phyloP scores from a whole-genome alignment of 805 yeast species.

The Metschnikowia arizonensis region DNA sequence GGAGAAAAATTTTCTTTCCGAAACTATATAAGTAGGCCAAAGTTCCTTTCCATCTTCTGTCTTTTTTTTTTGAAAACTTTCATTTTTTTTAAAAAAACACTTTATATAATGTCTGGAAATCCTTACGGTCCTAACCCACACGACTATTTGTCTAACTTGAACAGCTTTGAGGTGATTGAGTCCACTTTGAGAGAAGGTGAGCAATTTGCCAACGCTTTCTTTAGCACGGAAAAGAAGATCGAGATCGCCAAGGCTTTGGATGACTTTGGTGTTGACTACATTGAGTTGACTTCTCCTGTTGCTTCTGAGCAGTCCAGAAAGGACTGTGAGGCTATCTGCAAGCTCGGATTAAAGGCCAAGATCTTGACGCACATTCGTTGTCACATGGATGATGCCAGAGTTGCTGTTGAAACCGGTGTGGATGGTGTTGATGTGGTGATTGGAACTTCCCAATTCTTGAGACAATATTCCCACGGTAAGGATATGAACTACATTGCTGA shows the following conservation, averaged over 20 bases:
- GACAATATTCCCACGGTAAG: slow-evolving; percentile 57
- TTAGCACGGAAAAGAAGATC: slow-evolving; percentile 51
- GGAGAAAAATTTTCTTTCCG: slow-evolving; percentile 16
- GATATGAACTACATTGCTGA: slow-evolving; percentile 58
- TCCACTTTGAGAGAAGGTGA: slow-evolving; percentile 62
- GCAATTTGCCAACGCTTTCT: slow-evolving; percentile 61
- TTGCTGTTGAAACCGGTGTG: slow-evolving; percentile 59
- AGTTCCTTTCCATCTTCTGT: background rate
- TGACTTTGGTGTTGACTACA: slow-evolving; percentile 59
- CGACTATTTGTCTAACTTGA: slow-evolving; percentile 53
- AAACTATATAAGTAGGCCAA: slow-evolving; percentile 11
- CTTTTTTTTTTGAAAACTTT: background rate
- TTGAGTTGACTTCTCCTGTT: slow-evolving; percentile 57
- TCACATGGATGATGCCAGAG: slow-evolving; percentile 58
- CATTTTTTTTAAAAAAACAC: background rate
- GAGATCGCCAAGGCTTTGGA: slow-evolving; percentile 58
- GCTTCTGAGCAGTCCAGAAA: slow-evolving; percentile 55
- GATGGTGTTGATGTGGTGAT: slow-evolving; percentile 61
- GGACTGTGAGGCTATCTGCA: slow-evolving; percentile 58
- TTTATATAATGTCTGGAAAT: slow-evolving; percentile 27
- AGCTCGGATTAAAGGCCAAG: slow-evolving; percentile 55
- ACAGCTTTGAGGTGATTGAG: slow-evolving; percentile 51
- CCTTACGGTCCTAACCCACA: slow-evolving; percentile 60
- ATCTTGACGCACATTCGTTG: slow-evolving; percentile 58
- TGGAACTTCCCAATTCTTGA: slow-evolving; percentile 55